Conservation (phyloP, 2,329 filamentous ascomycete genomes). For the Xenosphaeropsis pyriputrescens region DNA sequence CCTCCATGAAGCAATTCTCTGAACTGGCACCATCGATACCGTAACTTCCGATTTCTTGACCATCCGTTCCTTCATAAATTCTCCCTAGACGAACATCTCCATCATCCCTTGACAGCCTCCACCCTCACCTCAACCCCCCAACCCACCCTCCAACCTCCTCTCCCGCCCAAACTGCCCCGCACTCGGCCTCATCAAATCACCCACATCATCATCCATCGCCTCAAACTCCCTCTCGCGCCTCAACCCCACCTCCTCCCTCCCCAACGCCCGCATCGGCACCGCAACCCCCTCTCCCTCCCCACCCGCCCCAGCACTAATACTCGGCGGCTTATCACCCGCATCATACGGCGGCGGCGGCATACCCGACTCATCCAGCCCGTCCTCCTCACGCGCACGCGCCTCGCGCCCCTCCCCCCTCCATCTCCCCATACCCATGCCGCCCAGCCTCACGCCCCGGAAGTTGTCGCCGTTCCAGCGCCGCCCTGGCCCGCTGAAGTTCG, state of each 20-base stretch:
- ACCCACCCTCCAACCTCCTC: background rate
- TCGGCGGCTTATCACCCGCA: slow-evolving; percentile 13
- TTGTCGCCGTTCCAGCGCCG: background rate
- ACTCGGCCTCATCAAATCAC: background rate
- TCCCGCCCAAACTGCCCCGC: background rate
- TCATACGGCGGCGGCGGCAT: slow-evolving; percentile 51
- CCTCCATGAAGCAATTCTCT: no score
- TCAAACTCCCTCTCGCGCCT: slow-evolving; percentile 1
- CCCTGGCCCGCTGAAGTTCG: slow-evolving; percentile 5
- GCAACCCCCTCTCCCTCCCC: background rate
- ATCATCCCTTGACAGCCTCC: background rate
- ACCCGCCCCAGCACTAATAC: slow-evolving; percentile 4
- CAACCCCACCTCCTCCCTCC: background rate
- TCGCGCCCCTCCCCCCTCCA: slow-evolving; percentile 3
- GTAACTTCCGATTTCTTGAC: no score
- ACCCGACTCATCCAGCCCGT: slow-evolving; percentile 48
- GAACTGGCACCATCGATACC: no score
- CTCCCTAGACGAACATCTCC: no score
- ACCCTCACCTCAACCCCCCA: background rate
- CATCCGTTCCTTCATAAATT: no score
- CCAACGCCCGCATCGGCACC: background rate
- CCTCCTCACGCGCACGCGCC: slow-evolving; percentile 17
- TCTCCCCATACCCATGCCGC: background rate
- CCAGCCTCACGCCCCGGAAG: no score
- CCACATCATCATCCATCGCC: slow-evolving; percentile 1